A percentile compares a stretch with the other conserved stretches of the same genome.
Evolutionary conservation across 441 rosid genomes (phyloP).

Genomic region (Bruguiera hainesii): DNA sequence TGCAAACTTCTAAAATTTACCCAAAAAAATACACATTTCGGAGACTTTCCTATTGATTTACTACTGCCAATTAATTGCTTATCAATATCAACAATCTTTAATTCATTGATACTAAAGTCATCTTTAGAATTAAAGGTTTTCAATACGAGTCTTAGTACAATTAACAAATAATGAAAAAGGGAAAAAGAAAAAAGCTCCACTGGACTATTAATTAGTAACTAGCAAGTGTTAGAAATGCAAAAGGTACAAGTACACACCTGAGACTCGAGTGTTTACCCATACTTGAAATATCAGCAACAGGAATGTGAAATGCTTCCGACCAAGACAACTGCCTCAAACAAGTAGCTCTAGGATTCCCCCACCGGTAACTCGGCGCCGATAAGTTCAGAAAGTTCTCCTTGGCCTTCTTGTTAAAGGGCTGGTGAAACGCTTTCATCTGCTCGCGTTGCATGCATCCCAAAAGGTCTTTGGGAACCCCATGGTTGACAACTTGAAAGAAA

Average conservation of each 20-base stretch:
- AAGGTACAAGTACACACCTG: constrained; percentile 38
- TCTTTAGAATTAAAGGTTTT: too few species aligned
- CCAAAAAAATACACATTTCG: too few species aligned
- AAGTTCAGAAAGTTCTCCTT: constrained; percentile 30
- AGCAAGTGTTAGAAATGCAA: neutral
- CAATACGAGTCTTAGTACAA: too few species aligned
- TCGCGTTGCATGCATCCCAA: constrained; percentile 38
- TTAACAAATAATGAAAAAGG: too few species aligned
- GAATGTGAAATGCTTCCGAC: constrained; percentile 70
- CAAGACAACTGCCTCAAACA: constrained; percentile 47
- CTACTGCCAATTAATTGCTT: too few species aligned
- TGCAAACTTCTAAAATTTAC: too few species aligned
- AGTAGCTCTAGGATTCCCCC: constrained; percentile 73
- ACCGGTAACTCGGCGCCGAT: constrained; percentile 44
- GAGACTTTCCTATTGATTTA: too few species aligned
- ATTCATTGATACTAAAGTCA: too few species aligned
- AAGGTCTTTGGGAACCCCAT: constrained; percentile 45
- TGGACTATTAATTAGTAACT: too few species aligned
- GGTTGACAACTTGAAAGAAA: constrained; percentile 61
- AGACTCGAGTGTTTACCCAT: constrained; percentile 28
- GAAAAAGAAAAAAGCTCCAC: too few species aligned
- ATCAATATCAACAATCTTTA: too few species aligned
- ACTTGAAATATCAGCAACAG: constrained; percentile 40
- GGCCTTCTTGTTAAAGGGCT: constrained; percentile 42
- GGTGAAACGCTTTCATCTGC: constrained; percentile 43